A percentile compares a stretch with the other conserved stretches of the same genome.
phyloP scores from a whole-genome alignment of 192 early-diverging fungal genomes.

The Coemansia sp. region DNA sequence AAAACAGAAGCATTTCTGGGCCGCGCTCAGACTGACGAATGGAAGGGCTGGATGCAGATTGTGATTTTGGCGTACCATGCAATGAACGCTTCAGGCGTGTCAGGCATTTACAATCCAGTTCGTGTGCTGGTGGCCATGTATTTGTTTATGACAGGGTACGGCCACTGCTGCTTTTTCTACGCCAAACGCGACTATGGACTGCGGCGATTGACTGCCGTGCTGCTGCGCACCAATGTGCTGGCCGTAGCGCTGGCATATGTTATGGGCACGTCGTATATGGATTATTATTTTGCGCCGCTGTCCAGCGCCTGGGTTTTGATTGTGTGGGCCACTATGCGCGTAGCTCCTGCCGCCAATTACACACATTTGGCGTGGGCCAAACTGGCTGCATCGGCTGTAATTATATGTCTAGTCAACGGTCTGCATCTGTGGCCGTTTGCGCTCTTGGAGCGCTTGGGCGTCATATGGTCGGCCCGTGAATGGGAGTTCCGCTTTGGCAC shows the following conservation, averaged over 20 bases:
- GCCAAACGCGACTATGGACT: conserved; percentile 68
- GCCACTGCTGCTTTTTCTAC: conserved; percentile 73
- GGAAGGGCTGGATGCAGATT: conserved; percentile 89
- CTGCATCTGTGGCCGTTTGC: conserved; percentile 43
- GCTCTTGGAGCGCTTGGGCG: conserved; percentile 45
- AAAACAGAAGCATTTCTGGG: conserved; percentile 61
- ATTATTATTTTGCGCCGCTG: conserved; percentile 79
- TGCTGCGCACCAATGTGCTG: conserved; percentile 70
- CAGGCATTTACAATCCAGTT: conserved; percentile 69
- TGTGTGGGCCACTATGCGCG: conserved; percentile 68
- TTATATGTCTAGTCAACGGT: conserved; percentile 17
- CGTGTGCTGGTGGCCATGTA: conserved; percentile 75
- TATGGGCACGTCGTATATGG: conserved; percentile 70
- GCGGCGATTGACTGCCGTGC: conserved; percentile 60
- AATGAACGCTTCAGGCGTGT: conserved; percentile 62
- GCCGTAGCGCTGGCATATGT: conserved; percentile 63
- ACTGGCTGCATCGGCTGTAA: conserved; percentile 43
- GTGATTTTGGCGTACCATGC: conserved; percentile 70
- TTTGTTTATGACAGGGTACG: conserved; percentile 82
- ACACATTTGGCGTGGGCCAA: conserved; percentile 57
- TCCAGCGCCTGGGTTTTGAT: conserved; percentile 68
- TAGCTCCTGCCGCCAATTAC: conserved; percentile 52
- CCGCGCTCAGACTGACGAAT: conserved; percentile 80
- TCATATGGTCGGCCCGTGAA: conserved; percentile 65
- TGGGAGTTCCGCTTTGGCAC: conserved; percentile 70